phyloP scores from a whole-genome alignment of 2,329 filamentous ascomycete genomes.

The Pseudovirgaria hyperparasitica region DNA sequence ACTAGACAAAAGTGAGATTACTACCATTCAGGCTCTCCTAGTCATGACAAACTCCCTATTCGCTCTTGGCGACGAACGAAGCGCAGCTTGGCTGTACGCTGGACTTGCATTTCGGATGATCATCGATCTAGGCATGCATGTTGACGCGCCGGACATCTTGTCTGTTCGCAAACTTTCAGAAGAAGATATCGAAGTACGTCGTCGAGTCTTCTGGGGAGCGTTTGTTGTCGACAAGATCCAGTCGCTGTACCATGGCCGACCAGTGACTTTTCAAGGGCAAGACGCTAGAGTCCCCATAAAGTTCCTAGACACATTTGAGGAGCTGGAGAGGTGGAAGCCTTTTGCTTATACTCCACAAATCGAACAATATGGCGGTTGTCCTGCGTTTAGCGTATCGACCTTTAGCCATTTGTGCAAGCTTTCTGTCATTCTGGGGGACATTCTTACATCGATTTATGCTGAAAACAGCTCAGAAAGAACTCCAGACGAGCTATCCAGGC shows the following conservation, averaged over 20 bases:
- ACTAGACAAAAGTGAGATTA: conserved; percentile 38
- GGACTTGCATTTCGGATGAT: conserved; percentile 45
- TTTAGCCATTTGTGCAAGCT: conserved; percentile 31
- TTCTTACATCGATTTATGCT: conserved; percentile 24
- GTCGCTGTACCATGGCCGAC: conserved; percentile 42
- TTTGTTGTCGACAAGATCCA: conserved; percentile 41
- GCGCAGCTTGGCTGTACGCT: conserved; percentile 44
- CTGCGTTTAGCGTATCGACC: conserved; percentile 31
- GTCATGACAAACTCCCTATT: conserved; percentile 40
- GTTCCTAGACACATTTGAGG: conserved; percentile 39
- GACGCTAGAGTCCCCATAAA: conserved; percentile 35
- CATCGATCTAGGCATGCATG: conserved; percentile 42
- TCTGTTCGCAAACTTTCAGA: conserved; percentile 24
- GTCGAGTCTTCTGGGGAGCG: conserved; percentile 34
- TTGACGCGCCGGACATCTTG: conserved; percentile 24
- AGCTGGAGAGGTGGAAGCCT: conserved; percentile 39
- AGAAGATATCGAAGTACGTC: conserved; percentile 33
- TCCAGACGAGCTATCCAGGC: conserved; percentile 22
- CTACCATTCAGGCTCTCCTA: conserved; percentile 41
- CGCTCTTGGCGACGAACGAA: conserved; percentile 36
- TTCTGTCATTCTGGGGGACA: conserved; percentile 35
- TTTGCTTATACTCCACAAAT: conserved; percentile 24
- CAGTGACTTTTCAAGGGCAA: conserved; percentile 33
- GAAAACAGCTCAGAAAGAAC: conserved; percentile 21
- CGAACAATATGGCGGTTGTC: conserved; percentile 19